Evolutionary conservation across 1,139 yeast genomes (phyloP), one percentile per base, ranked within the genome.

Genomic region (Debaryomyces sp.): DNA sequence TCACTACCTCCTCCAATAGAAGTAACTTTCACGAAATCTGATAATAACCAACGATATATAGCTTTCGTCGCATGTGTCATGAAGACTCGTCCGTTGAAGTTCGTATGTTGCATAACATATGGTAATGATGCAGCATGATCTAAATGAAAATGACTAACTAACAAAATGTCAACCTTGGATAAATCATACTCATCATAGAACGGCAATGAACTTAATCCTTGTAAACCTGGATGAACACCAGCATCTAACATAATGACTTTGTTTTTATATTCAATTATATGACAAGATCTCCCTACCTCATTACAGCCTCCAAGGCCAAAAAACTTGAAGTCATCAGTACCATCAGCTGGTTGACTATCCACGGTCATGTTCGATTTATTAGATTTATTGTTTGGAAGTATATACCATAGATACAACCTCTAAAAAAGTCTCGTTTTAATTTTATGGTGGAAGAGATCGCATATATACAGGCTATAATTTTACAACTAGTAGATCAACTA

Each of bases 31-130:
- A 94, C 98, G 61, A 92, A 95, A 75, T 94, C 99, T 52, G 92
- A 87, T 50, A 94, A 70, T 47, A 94, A 77, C 99, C 99, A 94
- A 54, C 97, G 80, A 64, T 92, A 94, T 51, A 94, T 94, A 32
- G 99, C 99, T 70, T 95, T 95, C 1, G 99, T 94, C 7, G 99
- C 99, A 66, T 94, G 98, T 23, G 99, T 94, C 99, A 94, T 94
- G 65, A 92, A 94, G 6, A 95, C 99, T 47, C 97, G 80, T 1
- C 99, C 99, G 59, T 82, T 85, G 74, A 94, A 94, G 57, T 82
- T 89, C 0, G 99, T 94, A 61, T 91, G 96, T 62, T 91, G 97
- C 98, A 94, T 92, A 34, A 94, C 98, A 62, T 92, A 95, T 0
- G 99, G 99, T 49, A 94, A 75, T 0, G 97, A 89, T 0, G 98